Evolutionary conservation across 345 rosid genomes (phyloP), one percentile per base, ranked within the genome.

Genomic region (Syzygium jambos): DNA sequence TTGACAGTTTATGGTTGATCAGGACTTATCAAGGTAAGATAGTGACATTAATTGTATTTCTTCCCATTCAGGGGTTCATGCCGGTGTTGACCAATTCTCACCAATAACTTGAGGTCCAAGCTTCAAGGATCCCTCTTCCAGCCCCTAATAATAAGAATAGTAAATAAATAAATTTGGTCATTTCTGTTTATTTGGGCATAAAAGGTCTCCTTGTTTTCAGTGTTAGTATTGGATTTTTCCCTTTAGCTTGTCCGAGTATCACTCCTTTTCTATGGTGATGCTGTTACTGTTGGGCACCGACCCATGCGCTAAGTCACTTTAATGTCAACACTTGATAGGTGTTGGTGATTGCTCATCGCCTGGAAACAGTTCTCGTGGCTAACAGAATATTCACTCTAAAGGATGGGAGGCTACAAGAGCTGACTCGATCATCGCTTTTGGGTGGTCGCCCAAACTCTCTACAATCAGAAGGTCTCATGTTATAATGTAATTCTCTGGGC

Each of bases 291-390:
- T 38, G 80, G 80, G 80, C 8, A 4, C 49, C 4, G 2, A 4
- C 82, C 49, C 49, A 38, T 22, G 43, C 41, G 8, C 49, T 73
- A 38, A 73, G 7, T 73, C 82, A 73, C 49, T 73, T 73, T 73
- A 73, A 38, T 68, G 53, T 84, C 25, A n/a, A 84, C 30, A 53
- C 14, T 46, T 27, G 1, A 34, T 86, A 96, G 99, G 98, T 96
- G n/a, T 88, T 95, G 80, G 95, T 96, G 84, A 95, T 98, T 80
- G 98, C 99, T 52, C 99, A 98, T 91, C 96, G 98, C 84, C 89
- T 95, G 90, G 99, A 98, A 89, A 98, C 99, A 51, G 93, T 95
- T 85, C 55, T 92, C 91, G 95, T 98, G 98, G 99, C 98, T 0
- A 90, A 94, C 78, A 93, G 98, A 85, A 91, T 96, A 89, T 91